Conservation (phyloP, 2,329 filamentous ascomycete species). For the Alternaria ventricosa region DNA sequence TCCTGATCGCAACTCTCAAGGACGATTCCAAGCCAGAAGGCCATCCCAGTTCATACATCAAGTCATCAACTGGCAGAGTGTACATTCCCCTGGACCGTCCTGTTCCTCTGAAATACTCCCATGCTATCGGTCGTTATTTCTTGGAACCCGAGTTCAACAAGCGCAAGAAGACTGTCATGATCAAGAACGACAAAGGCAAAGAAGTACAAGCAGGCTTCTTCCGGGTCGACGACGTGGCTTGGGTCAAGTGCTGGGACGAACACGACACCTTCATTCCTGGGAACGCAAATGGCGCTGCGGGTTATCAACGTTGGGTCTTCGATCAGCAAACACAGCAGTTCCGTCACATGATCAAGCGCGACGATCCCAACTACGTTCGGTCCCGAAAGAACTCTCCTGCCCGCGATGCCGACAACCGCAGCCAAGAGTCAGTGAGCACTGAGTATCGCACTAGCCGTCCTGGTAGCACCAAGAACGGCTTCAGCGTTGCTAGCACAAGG, state of each 20-base stretch:
- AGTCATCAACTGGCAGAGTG: conserved; percentile 17
- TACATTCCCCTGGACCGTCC: conserved; percentile 41
- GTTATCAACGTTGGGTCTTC: conserved; percentile 57
- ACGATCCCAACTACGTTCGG: conserved; percentile 44
- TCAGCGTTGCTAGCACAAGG: conserved; percentile 35
- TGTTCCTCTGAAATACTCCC: conserved; percentile 54
- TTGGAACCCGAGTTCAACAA: conserved; percentile 56
- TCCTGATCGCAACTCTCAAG: conserved; percentile 53
- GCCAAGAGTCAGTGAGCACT: conserved; percentile 41
- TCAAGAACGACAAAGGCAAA: conserved; percentile 49
- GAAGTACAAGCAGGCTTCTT: conserved; percentile 55
- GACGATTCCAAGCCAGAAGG: conserved; percentile 32
- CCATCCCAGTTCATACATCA: conserved; percentile 21
- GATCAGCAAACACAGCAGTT: conserved; percentile 50
- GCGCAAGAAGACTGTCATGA: conserved; percentile 53
- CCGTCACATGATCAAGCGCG: conserved; percentile 48
- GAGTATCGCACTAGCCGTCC: conserved; percentile 31
- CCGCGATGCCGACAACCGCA: conserved; percentile 24
- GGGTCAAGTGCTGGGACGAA: conserved; percentile 59
- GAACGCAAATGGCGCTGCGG: conserved; percentile 31
- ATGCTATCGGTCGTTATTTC: conserved; percentile 57
- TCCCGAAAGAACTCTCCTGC: conserved; percentile 33
- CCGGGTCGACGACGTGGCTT: conserved; percentile 57
- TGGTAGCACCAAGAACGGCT: conserved; percentile 33
- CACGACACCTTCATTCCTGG: conserved; percentile 59